phyloP scores from a whole-genome alignment of 2,329 filamentous ascomycete genomes.

The Endoconidiophora laricicola region DNA sequence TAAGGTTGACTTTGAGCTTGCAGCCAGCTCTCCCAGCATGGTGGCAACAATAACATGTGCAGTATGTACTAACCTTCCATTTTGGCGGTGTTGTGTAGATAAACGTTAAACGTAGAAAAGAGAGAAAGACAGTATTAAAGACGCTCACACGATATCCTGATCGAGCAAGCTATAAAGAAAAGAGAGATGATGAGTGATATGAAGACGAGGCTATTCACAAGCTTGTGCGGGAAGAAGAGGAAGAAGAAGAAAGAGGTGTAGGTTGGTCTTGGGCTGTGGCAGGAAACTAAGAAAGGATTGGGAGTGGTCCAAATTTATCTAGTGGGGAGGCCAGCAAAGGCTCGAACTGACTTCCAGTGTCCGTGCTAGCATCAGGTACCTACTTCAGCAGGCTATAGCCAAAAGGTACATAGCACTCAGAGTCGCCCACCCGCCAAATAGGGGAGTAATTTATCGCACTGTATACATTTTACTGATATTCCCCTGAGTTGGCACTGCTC shows the following conservation, averaged over 20 bases:
- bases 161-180: constrained; percentile 14
- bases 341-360: constrained; percentile 7
- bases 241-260: constrained; percentile 12
- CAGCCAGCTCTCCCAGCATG: constrained; percentile 1
- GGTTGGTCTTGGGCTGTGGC: constrained; percentile 10
- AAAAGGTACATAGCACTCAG: constrained; percentile 10
- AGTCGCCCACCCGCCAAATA: constrained; percentile 7
- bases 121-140: constrained; percentile 13
- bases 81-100: constrained; percentile 24
- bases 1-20: background rate
- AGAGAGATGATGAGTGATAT: constrained; percentile 12
- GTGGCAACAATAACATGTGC: constrained; percentile 7
- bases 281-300: constrained; percentile 13
- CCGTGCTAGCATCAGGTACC: constrained; percentile 13
- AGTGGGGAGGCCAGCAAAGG: constrained; percentile 13
- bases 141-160: constrained; percentile 15
- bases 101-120: constrained; percentile 13
- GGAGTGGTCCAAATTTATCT: constrained; percentile 14
- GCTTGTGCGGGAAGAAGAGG: constrained; percentile 11
- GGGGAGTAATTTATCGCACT: constrained; percentile 10
- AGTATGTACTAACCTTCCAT: constrained; percentile 46
- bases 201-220: constrained; percentile 14
- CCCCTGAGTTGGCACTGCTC: constrained; percentile 10
- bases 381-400: constrained; percentile 5
- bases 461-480: constrained; percentile 7